Percentiles rank a stretch among this genome's conserved stretches.
Conservation (phyloP, 2,329 filamentous ascomycete genomes). For the Rutstroemia sp. region DNA sequence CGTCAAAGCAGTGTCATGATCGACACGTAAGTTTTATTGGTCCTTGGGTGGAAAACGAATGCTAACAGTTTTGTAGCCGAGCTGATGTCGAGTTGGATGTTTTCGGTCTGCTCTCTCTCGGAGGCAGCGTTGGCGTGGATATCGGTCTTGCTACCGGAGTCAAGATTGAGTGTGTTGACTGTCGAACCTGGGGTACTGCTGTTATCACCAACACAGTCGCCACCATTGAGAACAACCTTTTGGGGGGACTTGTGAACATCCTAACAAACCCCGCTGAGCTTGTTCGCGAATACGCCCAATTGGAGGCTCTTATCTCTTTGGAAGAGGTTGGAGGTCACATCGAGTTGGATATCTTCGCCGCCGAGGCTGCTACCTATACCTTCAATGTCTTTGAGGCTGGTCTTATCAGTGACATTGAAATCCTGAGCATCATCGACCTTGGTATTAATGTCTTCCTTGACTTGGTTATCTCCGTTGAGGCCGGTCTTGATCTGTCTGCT, state of each 20-base stretch:
- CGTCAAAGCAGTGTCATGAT: slow-evolving; percentile 16
- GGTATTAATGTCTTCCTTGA: slow-evolving; percentile 20
- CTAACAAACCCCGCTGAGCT: slow-evolving; percentile 15
- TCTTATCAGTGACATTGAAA: slow-evolving; percentile 10
- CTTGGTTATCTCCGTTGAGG: slow-evolving; percentile 18
- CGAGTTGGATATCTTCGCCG: slow-evolving; percentile 15
- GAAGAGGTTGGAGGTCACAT: slow-evolving; percentile 19
- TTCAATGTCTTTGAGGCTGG: slow-evolving; percentile 16
- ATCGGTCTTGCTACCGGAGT: slow-evolving; percentile 4
- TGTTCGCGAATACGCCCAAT: slow-evolving; percentile 13
- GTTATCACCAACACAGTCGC: slow-evolving; percentile 19
- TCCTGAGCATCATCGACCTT: slow-evolving; percentile 17
- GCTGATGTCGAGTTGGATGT: slow-evolving; percentile 1
- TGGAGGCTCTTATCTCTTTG: slow-evolving; percentile 18
- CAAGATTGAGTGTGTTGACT: slow-evolving; percentile 18
- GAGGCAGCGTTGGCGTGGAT: neutral
- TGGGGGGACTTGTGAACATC: slow-evolving; percentile 14
- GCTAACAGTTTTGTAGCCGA: slow-evolving; percentile 10
- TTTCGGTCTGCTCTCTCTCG: neutral
- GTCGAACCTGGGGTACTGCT: slow-evolving; percentile 20
- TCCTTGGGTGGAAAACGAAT: too few relatives aligned
- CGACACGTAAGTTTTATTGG: slow-evolving; percentile 13
- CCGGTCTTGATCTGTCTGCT: slow-evolving; percentile 16
- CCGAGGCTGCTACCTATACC: slow-evolving; percentile 14
- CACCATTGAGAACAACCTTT: slow-evolving; percentile 3